Percentiles rank a stretch among this genome's conserved stretches.
Conservation (phyloP, 2,329 filamentous ascomycete species). For the Phyllachora maydis region DNA sequence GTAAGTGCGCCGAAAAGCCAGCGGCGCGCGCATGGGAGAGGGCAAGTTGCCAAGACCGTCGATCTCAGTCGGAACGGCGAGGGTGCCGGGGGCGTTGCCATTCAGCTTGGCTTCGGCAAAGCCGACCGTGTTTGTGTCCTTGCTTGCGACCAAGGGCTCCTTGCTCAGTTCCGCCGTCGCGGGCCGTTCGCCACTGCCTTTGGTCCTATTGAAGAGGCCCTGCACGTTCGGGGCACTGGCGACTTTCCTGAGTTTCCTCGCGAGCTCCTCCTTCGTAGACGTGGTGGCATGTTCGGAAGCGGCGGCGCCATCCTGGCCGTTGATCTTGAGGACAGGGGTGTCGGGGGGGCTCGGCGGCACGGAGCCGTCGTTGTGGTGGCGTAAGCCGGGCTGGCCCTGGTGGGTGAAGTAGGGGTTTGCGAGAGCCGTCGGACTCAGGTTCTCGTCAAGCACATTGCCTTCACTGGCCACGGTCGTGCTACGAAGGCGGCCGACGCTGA, state of each 20-base stretch:
- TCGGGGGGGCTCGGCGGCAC: slow-evolving; percentile 85
- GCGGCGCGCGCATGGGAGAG: slow-evolving; percentile 43
- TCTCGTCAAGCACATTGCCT: slow-evolving; percentile 75
- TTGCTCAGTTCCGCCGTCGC: slow-evolving; percentile 75
- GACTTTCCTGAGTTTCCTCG: slow-evolving; percentile 77
- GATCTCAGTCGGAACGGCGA: slow-evolving; percentile 19
- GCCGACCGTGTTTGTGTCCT: slow-evolving; percentile 23
- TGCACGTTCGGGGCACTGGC: slow-evolving; percentile 95
- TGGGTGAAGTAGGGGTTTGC: slow-evolving; percentile 97
- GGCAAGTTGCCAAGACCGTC: slow-evolving; percentile 41
- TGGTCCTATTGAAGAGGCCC: slow-evolving; percentile 53
- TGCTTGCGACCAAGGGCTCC: slow-evolving; percentile 46
- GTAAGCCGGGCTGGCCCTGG: slow-evolving; percentile 78
- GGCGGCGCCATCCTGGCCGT: slow-evolving; percentile 42
- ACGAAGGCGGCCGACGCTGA: slow-evolving; percentile 72
- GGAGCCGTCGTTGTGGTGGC: slow-evolving; percentile 87
- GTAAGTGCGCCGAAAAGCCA: slow-evolving; percentile 83
- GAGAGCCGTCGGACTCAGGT: slow-evolving; percentile 75
- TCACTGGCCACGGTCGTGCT: slow-evolving; percentile 85
- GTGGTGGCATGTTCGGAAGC: slow-evolving; percentile 50
- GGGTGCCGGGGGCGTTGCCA: slow-evolving; percentile 15
- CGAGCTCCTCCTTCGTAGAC: slow-evolving; percentile 81
- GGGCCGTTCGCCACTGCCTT: slow-evolving; percentile 44
- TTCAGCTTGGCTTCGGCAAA: slow-evolving; percentile 22
- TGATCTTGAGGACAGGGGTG: slow-evolving; percentile 59